phyloP scores from a whole-genome alignment of 164 flowering plant genomes.

The Macadamia tetraphylla region DNA sequence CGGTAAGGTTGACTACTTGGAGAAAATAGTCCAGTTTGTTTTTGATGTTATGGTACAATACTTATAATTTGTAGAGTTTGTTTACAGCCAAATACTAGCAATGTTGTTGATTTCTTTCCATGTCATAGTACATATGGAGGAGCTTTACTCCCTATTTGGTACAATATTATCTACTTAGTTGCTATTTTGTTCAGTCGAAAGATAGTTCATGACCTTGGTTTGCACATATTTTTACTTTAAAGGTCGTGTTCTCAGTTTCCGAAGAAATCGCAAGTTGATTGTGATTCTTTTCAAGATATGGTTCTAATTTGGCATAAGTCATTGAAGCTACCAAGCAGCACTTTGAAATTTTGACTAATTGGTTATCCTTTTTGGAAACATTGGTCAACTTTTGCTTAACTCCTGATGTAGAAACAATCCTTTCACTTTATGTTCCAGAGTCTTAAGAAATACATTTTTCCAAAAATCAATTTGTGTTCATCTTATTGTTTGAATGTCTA shows the following conservation, averaged over 20 bases:
- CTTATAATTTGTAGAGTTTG: neutral
- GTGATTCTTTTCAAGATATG: neutral
- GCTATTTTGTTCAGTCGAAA: too few relatives aligned
- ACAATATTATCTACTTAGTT: neutral
- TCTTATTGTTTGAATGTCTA: too few relatives aligned
- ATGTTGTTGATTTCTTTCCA: neutral
- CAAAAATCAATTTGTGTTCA: too few relatives aligned
- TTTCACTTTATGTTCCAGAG: too few relatives aligned
- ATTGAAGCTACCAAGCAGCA: neutral
- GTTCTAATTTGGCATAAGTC: neutral
- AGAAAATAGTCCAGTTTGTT: neutral
- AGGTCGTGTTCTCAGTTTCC: neutral
- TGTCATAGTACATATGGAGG: neutral
- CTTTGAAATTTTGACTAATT: too few relatives aligned
- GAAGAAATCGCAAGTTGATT: neutral
- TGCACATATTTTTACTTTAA: too few relatives aligned
- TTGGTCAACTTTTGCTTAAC: too few relatives aligned
- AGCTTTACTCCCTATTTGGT: neutral
- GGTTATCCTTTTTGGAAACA: too few relatives aligned
- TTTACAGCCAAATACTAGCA: neutral
- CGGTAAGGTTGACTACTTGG: constrained; percentile 40
- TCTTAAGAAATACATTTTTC: too few relatives aligned
- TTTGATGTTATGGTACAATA: neutral
- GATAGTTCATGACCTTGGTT: too few relatives aligned
- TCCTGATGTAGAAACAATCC: too few relatives aligned